Evolutionary conservation across 1,284 basidiomycete genomes (phyloP).

Genomic region (Mycena sp.): DNA sequence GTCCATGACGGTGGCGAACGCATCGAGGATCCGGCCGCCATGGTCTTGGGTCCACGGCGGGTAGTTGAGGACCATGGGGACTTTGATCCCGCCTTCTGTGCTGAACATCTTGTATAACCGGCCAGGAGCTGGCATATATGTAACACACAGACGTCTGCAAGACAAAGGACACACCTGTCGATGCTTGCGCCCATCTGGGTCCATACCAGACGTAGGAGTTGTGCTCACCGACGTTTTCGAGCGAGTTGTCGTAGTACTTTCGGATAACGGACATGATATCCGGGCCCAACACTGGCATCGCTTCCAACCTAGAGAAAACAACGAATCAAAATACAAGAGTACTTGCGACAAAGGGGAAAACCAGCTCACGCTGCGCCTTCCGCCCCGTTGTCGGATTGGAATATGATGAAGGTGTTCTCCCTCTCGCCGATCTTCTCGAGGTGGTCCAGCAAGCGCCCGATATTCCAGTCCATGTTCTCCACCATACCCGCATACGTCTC

Average conservation of each 20-base stretch:
- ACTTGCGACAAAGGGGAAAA: background rate
- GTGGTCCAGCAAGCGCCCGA: constrained; percentile 30
- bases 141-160: background rate
- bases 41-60: constrained; percentile 25
- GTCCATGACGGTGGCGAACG: constrained; percentile 37
- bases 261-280: constrained; percentile 24
- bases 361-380: constrained; percentile 34
- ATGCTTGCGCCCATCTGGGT: constrained; percentile 33
- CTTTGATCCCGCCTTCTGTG: constrained; percentile 34
- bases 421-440: constrained; percentile 31
- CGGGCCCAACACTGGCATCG: constrained; percentile 27
- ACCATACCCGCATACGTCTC: constrained; percentile 34
- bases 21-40: constrained; percentile 19
- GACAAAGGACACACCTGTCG: constrained; percentile 21
- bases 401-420: constrained; percentile 33
- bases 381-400: constrained; percentile 34
- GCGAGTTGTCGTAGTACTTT: constrained; percentile 33
- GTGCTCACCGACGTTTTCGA: constrained; percentile 35
- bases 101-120: constrained; percentile 35
- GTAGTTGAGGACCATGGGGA: constrained; percentile 33
- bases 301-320: constrained; percentile 11
- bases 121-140: constrained; percentile 23
- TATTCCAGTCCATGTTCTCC: constrained; percentile 23
- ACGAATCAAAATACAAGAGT: background rate
- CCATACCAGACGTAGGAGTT: constrained; percentile 37